Conservation (phyloP, 768 basidiomycete genomes). For the Strobilomyces echinocephalus region DNA sequence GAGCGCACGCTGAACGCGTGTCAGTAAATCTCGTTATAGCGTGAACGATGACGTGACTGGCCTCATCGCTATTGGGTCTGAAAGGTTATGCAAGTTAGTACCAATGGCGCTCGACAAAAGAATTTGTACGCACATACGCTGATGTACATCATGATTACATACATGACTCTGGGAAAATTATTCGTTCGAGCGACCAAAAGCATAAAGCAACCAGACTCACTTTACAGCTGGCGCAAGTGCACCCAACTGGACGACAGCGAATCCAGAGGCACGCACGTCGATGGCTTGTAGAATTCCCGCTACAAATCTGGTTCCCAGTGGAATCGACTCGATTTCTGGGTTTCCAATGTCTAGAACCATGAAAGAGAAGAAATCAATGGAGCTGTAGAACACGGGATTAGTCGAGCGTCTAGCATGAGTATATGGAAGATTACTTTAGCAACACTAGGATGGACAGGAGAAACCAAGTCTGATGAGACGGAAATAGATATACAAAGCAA, state of each 20-base stretch:
- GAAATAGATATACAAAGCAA: slow-evolving; percentile 88
- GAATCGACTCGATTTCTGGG: slow-evolving; percentile 59
- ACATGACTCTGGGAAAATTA: slow-evolving; percentile 56
- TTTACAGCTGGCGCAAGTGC: slow-evolving; percentile 86
- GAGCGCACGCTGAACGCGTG: slow-evolving; percentile 64
- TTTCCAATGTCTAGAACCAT: slow-evolving; percentile 85
- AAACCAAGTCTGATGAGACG: slow-evolving; percentile 93
- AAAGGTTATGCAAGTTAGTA: not conserved
- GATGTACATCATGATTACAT: slow-evolving; percentile 93
- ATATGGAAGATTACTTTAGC: slow-evolving; percentile 49
- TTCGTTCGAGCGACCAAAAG: not conserved
- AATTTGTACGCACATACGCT: slow-evolving; percentile 58
- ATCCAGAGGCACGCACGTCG: slow-evolving; percentile 85
- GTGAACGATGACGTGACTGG: slow-evolving; percentile 22
- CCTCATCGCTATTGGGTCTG: slow-evolving; percentile 83
- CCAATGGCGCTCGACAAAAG: slow-evolving; percentile 1
- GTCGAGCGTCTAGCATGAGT: not conserved
- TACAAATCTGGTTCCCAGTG: slow-evolving; percentile 63
- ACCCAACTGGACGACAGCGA: slow-evolving; percentile 67
- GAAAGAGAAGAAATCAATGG: slow-evolving; percentile 87
- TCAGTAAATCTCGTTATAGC: not conserved
- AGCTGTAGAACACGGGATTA: slow-evolving; percentile 35
- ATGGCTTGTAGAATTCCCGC: slow-evolving; percentile 76
- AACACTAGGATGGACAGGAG: slow-evolving; percentile 62
- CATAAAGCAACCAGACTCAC: slow-evolving; percentile 37